Evolutionary conservation across 345 rosid species (phyloP), one percentile per base, ranked within the genome.

Genomic region (Murraya paniculata): DNA sequence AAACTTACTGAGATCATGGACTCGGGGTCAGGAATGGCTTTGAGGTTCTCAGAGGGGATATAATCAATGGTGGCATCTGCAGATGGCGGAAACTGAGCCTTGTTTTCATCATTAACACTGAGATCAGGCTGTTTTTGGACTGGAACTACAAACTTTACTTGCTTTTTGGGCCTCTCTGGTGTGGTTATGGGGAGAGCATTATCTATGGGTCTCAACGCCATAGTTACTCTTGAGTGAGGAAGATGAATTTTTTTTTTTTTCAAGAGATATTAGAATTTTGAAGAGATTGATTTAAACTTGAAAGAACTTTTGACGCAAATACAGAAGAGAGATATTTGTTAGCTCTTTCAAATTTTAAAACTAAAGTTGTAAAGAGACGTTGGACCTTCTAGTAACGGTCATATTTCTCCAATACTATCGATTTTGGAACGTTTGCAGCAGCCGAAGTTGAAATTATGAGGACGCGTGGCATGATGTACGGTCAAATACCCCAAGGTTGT

Each of bases 121-220:
- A 62, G 66, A 75, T 87, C 84, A 0, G 84, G 69, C 45, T 85
- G 83, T 69, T 88, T 88, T 4, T 72, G 83, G n/a, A 62, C 48
- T 5, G 76, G 64, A 79, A 73, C 60, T 6, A 86, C 73, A 60
- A 85, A 86, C 79, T 89, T 92, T 4, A 81, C 77, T 38, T 86
- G 93, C 87, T 92, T 96, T 80, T 88, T 96, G 72, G 87, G 91
- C 73, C 96, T 85, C 74, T 90, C 93, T 8, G 85, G 87, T 24
- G 85, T 74, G 22, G 81, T 27, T 41, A 79, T 48, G 7, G 95
- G 94, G 62, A 94, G 92, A 48, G 97, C 92, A 73, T 94, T 96
- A 60, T 89, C 97, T 13, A 94, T 91, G 80, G 92, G 91, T 77
- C 97, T 90, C 69, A 96, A 82, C 16, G 98, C 97, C 99, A 96